phyloP scores from a whole-genome alignment of 2,329 filamentous ascomycete species.

The Talaromyces sp. region DNA sequence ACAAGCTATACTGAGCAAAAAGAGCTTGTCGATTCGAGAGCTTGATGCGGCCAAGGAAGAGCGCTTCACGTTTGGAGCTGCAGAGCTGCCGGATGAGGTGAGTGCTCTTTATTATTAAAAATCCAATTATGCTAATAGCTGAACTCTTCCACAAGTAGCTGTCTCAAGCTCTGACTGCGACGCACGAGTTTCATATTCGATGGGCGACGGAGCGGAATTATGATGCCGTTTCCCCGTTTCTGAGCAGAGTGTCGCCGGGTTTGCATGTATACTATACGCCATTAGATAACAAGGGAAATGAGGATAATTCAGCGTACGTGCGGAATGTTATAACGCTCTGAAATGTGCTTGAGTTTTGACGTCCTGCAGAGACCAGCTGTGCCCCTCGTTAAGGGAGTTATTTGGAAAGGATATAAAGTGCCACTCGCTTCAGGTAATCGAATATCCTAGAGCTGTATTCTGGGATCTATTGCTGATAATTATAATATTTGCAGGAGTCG shows the following conservation, averaged over 20 bases:
- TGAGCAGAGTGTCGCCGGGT: slow-evolving; percentile 71
- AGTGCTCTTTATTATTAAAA: neutral
- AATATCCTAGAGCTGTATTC: neutral
- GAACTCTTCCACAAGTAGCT: slow-evolving; percentile 42
- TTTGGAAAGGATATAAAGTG: slow-evolving; percentile 57
- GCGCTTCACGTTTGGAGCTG: slow-evolving; percentile 65
- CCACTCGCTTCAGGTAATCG: slow-evolving; percentile 40
- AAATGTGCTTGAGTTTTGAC: neutral
- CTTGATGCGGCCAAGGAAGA: slow-evolving; percentile 71
- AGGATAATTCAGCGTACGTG: slow-evolving; percentile 29
- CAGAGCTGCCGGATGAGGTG: slow-evolving; percentile 68
- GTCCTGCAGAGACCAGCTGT: slow-evolving; percentile 46
- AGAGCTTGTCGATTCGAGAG: slow-evolving; percentile 52
- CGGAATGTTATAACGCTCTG: neutral
- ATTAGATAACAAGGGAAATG: slow-evolving; percentile 20
- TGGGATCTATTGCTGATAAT: neutral
- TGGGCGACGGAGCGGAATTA: slow-evolving; percentile 63
- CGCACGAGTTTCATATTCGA: slow-evolving; percentile 70
- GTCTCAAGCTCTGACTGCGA: slow-evolving; percentile 55
- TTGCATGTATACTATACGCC: slow-evolving; percentile 77
- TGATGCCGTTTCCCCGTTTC: slow-evolving; percentile 62
- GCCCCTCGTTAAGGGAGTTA: slow-evolving; percentile 51
- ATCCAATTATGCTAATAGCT: neutral
- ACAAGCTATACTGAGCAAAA: slow-evolving; percentile 54
- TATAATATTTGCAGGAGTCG: slow-evolving; percentile 39